These are phyloP conservation scores for Termitomyces heimii DNA, from an alignment of 768 basidiomycete species.

Conservation along the genomic window DNA sequence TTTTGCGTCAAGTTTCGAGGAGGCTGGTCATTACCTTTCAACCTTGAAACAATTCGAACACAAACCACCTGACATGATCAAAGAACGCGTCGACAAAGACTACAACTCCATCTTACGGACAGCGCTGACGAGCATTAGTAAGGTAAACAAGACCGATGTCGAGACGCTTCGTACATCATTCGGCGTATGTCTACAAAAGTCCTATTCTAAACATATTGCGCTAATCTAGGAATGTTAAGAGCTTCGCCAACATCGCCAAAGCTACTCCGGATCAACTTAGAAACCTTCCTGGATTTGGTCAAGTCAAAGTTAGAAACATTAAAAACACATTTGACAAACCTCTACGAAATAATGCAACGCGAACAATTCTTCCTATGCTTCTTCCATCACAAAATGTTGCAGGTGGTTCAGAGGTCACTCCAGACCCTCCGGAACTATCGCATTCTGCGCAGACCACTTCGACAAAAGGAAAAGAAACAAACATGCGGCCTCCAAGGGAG, in stretches of 20 bases:
- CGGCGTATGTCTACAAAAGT: slow-evolving; percentile 54
- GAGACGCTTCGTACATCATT: slow-evolving; percentile 88
- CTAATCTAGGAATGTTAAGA: slow-evolving; percentile 37
- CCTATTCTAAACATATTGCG: not conserved
- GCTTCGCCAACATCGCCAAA: slow-evolving; percentile 75
- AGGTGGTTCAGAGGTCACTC: not conserved
- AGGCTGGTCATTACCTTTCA: slow-evolving; percentile 87
- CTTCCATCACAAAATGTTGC: slow-evolving; percentile 20
- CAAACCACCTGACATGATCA: slow-evolving; percentile 89
- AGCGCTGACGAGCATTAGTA: slow-evolving; percentile 82
- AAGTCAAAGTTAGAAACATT: slow-evolving; percentile 87
- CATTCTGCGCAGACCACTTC: not conserved
- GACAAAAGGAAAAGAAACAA: slow-evolving; percentile 18
- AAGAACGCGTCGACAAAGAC: slow-evolving; percentile 89
- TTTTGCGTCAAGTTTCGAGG: slow-evolving; percentile 57
- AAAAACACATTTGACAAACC: slow-evolving; percentile 90
- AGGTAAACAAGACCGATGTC: slow-evolving; percentile 97
- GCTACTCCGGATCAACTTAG: slow-evolving; percentile 71
- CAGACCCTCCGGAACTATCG: not conserved
- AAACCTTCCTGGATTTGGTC: slow-evolving; percentile 88
- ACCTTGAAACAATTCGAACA: slow-evolving; percentile 93
- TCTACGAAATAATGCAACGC: slow-evolving; percentile 66
- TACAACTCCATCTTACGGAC: slow-evolving; percentile 77
- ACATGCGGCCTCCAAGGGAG: slow-evolving; percentile 23
- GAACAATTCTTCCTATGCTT: slow-evolving; percentile 26